Conservation (phyloP, 495 filamentous ascomycete species). For the Aspergillus bridgeri region DNA sequence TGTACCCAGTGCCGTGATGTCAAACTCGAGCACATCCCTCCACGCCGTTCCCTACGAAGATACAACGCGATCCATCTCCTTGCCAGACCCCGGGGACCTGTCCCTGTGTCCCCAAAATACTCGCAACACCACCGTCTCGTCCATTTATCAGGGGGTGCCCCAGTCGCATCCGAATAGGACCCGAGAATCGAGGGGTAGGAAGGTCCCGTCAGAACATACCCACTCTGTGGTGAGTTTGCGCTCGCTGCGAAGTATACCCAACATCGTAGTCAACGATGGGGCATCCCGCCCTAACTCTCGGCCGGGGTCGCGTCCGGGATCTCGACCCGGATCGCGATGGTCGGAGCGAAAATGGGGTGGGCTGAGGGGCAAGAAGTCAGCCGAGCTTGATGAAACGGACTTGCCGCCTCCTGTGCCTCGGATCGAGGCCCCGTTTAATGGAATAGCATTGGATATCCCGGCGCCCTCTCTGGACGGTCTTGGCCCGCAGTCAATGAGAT, state of each 20-base stretch:
- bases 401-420: conserved; percentile 33
- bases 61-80: conserved; percentile 30
- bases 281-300: conserved; percentile 36
- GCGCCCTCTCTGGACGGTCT: conserved; percentile 51
- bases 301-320: conserved; percentile 27
- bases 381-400: conserved; percentile 33
- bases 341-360: conserved; percentile 45
- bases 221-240: conserved; percentile 21
- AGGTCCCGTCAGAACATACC: conserved; percentile 10
- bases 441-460: conserved; percentile 56
- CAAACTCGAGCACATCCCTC: conserved; percentile 26
- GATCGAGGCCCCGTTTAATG: conserved; percentile 44
- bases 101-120: conserved; percentile 26
- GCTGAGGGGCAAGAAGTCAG: conserved; percentile 33
- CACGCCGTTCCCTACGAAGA: conserved; percentile 30
- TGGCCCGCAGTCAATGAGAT: conserved; percentile 49
- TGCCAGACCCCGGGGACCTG: conserved; percentile 24
- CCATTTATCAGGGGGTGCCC: conserved; percentile 11
- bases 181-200: conserved; percentile 11
- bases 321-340: conserved; percentile 35
- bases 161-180: conserved; percentile 13
- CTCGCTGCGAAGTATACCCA: conserved; percentile 41
- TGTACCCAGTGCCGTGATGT: conserved; percentile 28
- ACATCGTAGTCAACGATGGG: conserved; percentile 40
- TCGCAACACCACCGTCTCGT: conserved; percentile 28